Evolutionary conservation across 805 yeast species (phyloP), one percentile per base, ranked within the genome.

Genomic region (Candida takata): DNA sequence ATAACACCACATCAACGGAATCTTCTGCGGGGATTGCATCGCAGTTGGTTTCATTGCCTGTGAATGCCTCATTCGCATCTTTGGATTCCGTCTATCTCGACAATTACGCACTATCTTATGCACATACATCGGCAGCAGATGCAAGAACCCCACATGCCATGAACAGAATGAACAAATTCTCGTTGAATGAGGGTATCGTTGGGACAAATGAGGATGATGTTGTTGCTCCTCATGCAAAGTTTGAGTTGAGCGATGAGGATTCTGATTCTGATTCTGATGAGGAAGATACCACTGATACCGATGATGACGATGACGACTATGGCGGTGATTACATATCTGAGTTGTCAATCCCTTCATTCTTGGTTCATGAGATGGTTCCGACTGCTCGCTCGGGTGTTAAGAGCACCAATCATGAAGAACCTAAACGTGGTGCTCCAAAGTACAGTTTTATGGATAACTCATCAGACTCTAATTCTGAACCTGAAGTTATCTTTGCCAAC

Each of bases 41-140:
- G 1, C 73, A 80, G n/a, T 69, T 77, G 26, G 83, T 83, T 27
- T 71, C 82, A 5, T 54, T 81, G 27, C 85, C 85, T 0, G 63
- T 79, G 12, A 79, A 75, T 42, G 84, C 83, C 28, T 79, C 87
- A 42, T 81, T 80, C 64, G 90, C 90, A 1, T 81, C 88, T 0
- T 60, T 83, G 51, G 87, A 79, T 49, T 77, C 87, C 52, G 69
- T 73, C 40, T 77, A 79, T 51, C 70, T 75, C 45, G 81, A 75
- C 35, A 72, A 67, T 40, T 65, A 68, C 41, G 67, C 51, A 2
- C 36, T 48, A 8, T 31, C 43, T 9, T 49, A 45, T 34, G 44
- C 37, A 10, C 37, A 41, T 27, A 36, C 46, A 3, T 41, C 34
- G n/a, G 40, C 33, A 12, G 31, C 37, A 23, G 45, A 42, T 35